These are phyloP conservation scores for Clarireedia paspali DNA, from an alignment of 2,329 filamentous ascomycete species.

Conservation along the genomic window DNA sequence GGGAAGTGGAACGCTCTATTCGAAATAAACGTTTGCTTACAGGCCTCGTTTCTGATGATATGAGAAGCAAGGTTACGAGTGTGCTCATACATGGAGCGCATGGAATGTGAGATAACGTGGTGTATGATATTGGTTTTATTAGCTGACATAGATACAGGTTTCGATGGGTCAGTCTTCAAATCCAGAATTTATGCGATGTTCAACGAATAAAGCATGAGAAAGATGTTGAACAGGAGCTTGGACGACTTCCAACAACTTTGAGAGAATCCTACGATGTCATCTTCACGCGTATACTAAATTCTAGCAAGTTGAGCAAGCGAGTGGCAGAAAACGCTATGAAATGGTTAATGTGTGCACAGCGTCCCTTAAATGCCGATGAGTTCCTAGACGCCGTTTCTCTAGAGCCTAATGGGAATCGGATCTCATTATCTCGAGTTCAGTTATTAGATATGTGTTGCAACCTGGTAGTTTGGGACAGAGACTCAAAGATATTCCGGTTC, in stretches of 20 bases:
- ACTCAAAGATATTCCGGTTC: conserved; percentile 11
- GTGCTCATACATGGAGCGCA: conserved; percentile 1
- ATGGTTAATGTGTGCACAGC: conserved; percentile 9
- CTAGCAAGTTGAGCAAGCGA: neutral
- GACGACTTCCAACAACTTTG: conserved; percentile 9
- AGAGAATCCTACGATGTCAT: conserved; percentile 9
- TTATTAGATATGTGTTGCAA: conserved; percentile 13
- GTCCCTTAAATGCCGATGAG: conserved; percentile 1
- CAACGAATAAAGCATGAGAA: conserved; percentile 3
- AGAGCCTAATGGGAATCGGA: neutral
- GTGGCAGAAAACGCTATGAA: conserved; percentile 5
- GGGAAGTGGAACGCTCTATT: neutral
- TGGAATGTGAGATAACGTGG: conserved; percentile 6
- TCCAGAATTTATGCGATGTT: conserved; percentile 10
- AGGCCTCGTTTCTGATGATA: neutral
- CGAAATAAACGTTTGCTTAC: neutral
- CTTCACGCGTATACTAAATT: conserved; percentile 4
- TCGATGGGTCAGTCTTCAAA: conserved; percentile 13
- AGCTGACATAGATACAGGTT: conserved; percentile 5
- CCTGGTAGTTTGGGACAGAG: conserved; percentile 10
- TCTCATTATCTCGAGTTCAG: conserved; percentile 2
- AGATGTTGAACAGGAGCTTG: conserved; percentile 8
- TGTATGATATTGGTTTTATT: neutral
- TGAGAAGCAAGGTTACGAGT: conserved; percentile 7
- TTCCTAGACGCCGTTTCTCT: conserved; percentile 8